phyloP scores from a whole-genome alignment of 352 stramenopile species.

The Phytophthora cryptogea region DNA sequence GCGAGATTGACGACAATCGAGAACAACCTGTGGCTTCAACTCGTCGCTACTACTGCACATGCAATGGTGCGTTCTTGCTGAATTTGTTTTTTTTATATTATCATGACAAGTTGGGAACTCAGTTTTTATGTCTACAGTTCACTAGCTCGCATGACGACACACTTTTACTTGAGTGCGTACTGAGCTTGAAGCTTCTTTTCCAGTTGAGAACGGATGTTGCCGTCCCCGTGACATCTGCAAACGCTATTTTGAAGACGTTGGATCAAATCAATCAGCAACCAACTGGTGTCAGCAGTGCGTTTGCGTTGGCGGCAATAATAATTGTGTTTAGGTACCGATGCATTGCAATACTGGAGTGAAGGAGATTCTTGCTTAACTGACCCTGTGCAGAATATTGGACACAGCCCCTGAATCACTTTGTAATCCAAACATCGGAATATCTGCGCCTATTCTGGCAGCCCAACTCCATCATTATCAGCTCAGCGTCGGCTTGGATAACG shows the following conservation, averaged over 20 bases:
- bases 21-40: conserved; percentile 14
- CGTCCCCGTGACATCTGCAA: conserved; percentile 22
- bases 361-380: not conserved
- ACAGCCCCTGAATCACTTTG: conserved; percentile 8
- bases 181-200: conserved; percentile 30
- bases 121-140: conserved; percentile 18
- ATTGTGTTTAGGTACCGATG: conserved; percentile 26
- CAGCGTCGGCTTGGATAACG: conserved; percentile 10
- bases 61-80: conserved; percentile 23
- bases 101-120: not conserved
- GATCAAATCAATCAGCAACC: conserved; percentile 16
- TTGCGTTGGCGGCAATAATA: conserved; percentile 15
- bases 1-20: conserved; percentile 6
- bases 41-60: conserved; percentile 28
- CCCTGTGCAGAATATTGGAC: conserved; percentile 13
- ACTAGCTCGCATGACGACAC: conserved; percentile 17
- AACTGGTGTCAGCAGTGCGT: conserved; percentile 4
- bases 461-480: conserved; percentile 28
- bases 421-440: conserved; percentile 1
- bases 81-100: not conserved
- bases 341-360: not conserved
- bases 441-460: conserved; percentile 10
- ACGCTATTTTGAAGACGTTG: conserved; percentile 34
- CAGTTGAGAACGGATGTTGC: conserved; percentile 7
- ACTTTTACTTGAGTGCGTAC: conserved; percentile 26